These are phyloP conservation scores for Cadophora sp. DNA, from an alignment of 2,329 filamentous ascomycete species.

Conservation along the genomic window DNA sequence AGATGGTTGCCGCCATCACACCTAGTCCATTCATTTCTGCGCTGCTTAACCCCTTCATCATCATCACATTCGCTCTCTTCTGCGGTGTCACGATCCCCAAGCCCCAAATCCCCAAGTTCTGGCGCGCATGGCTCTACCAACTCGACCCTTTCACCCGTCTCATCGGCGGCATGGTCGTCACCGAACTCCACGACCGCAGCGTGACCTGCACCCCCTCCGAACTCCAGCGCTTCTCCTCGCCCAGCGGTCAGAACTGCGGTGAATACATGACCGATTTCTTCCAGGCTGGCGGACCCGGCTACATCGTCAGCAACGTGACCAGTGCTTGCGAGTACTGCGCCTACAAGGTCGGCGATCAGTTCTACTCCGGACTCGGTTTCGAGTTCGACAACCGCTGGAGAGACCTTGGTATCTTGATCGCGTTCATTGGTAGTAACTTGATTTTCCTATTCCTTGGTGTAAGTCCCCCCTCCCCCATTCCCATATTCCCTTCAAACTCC, in stretches of 20 bases:
- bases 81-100: conserved; percentile 86
- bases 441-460: conserved; percentile 63
- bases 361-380: conserved; percentile 73
- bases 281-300: conserved; percentile 70
- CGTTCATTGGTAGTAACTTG: conserved; percentile 80
- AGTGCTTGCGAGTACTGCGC: conserved; percentile 81
- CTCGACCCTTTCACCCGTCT: conserved; percentile 84
- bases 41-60: conserved; percentile 81
- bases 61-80: conserved; percentile 85
- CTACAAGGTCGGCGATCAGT: conserved; percentile 80
- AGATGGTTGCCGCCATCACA: conserved; percentile 78
- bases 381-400: conserved; percentile 76
- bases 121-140: conserved; percentile 82
- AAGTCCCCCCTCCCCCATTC: conserved; percentile 29
- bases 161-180: conserved; percentile 80
- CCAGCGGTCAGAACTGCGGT: conserved; percentile 70
- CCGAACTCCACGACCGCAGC: conserved; percentile 70
- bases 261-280: conserved; percentile 80
- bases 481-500: no score
- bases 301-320: conserved; percentile 71
- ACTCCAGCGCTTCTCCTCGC: conserved; percentile 72
- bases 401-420: conserved; percentile 79
- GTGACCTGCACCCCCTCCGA: conserved; percentile 69
- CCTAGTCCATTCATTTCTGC: conserved; percentile 80
- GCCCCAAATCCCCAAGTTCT: conserved; percentile 79